A percentile compares a stretch with the other conserved stretches of the same genome.
Conservation (phyloP, 139 green algal genomes). For the Closterium sp. region DNA sequence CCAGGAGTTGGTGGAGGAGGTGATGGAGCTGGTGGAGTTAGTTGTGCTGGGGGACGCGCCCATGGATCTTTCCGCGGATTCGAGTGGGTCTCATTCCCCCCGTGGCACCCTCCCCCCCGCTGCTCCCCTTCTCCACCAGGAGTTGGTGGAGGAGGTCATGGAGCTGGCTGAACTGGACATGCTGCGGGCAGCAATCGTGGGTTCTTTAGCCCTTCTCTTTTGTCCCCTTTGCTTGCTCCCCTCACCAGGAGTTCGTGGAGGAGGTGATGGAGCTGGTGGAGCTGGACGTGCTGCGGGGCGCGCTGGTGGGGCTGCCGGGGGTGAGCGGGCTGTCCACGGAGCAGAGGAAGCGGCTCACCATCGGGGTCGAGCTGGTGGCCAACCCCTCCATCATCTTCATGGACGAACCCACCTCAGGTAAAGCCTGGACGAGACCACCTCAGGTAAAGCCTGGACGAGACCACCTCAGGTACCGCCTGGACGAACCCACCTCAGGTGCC, state of each 20-base stretch:
- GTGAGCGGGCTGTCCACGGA: conserved; percentile 55
- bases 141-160: too few relatives aligned
- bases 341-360: conserved; percentile 87
- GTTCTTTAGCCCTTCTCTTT: too few relatives aligned
- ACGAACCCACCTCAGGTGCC: conserved; percentile 56
- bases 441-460: conserved; percentile 51
- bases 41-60: conserved; percentile 49
- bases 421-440: not conserved
- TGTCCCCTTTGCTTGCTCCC: not conserved
- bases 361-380: conserved; percentile 86
- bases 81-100: too few relatives aligned
- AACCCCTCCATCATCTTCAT: conserved; percentile 62
- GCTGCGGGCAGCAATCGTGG: too few relatives aligned
- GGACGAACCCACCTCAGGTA: conserved; percentile 49
- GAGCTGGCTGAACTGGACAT: too few relatives aligned
- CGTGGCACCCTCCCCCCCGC: too few relatives aligned
- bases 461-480: conserved; percentile 29
- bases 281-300: conserved; percentile 54
- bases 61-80: too few relatives aligned
- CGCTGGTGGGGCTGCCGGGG: conserved; percentile 55
- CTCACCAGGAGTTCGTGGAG: conserved; percentile 58
- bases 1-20: conserved; percentile 61
- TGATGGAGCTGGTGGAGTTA: conserved; percentile 76
- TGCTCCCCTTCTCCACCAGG: too few relatives aligned
- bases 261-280: too few relatives aligned